phyloP scores from a whole-genome alignment of 1,284 basidiomycete species.

The Trichosporon inkin region DNA sequence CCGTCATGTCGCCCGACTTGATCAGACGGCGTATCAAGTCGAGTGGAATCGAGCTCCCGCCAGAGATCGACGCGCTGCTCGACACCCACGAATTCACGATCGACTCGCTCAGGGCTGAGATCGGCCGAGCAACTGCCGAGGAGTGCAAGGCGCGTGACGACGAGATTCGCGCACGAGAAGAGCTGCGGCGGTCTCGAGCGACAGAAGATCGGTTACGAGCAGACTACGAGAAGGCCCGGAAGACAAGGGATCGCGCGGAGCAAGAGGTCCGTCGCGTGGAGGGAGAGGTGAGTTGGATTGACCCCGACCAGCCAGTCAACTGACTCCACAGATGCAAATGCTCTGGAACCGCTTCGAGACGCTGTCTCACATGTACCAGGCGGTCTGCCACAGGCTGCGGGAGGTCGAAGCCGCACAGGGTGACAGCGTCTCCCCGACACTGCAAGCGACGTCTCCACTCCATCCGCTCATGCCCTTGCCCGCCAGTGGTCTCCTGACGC shows the following conservation, averaged over 20 bases:
- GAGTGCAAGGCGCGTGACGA: slow-evolving; percentile 42
- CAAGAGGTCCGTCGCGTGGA: slow-evolving; percentile 33
- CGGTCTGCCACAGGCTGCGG: slow-evolving; percentile 19
- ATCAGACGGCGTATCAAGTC: slow-evolving; percentile 27
- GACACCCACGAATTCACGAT: slow-evolving; percentile 38
- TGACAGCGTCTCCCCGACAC: not conserved
- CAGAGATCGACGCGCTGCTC: slow-evolving; percentile 31
- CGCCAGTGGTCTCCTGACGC: not conserved
- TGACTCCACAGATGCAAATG: slow-evolving; percentile 19
- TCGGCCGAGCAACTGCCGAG: slow-evolving; percentile 41
- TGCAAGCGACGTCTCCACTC: not conserved
- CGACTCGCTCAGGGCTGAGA: slow-evolving; percentile 40
- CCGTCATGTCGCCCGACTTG: slow-evolving; percentile 4
- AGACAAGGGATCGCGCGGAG: slow-evolving; percentile 25
- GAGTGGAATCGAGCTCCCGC: slow-evolving; percentile 24
- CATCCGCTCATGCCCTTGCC: slow-evolving; percentile 8
- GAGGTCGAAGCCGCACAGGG: slow-evolving; percentile 13
- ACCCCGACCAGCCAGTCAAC: not conserved
- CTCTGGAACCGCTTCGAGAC: slow-evolving; percentile 19
- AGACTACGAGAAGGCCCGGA: slow-evolving; percentile 33
- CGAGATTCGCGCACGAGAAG: slow-evolving; percentile 31
- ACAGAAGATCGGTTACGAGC: slow-evolving; percentile 33
- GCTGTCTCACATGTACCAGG: slow-evolving; percentile 23
- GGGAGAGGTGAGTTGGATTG: slow-evolving; percentile 33
- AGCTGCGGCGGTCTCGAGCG: slow-evolving; percentile 26